Evolutionary conservation across 2,329 filamentous ascomycete genomes (phyloP).

Genomic region (Tolypocladium amazonense): DNA sequence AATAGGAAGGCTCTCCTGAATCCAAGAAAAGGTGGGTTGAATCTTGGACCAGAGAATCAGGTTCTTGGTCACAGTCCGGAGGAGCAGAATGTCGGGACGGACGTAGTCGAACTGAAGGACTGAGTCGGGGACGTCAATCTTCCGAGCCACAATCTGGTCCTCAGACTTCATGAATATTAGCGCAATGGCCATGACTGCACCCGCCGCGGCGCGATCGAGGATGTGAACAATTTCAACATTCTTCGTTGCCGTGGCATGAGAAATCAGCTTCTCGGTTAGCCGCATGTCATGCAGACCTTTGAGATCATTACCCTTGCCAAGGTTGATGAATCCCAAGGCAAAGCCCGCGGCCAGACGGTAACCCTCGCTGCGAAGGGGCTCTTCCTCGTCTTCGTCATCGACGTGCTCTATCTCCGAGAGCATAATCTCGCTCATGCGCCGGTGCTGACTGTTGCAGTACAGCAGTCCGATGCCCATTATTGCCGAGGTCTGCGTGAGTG

Average conservation of each 20-base stretch:
- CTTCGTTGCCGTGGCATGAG: slow-evolving; percentile 78
- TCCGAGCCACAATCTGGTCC: slow-evolving; percentile 73
- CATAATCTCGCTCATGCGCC: slow-evolving; percentile 98
- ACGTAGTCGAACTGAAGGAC: slow-evolving; percentile 90
- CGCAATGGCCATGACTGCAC: slow-evolving; percentile 81
- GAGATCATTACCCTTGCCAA: slow-evolving; percentile 81
- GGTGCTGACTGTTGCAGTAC: slow-evolving; percentile 91
- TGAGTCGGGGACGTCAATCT: slow-evolving; percentile 88
- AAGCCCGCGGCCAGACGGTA: slow-evolving; percentile 92
- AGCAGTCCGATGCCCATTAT: slow-evolving; percentile 94
- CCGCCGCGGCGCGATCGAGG: slow-evolving; percentile 83
- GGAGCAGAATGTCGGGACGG: slow-evolving; percentile 80
- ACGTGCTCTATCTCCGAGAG: slow-evolving; percentile 90
- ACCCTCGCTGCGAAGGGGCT: slow-evolving; percentile 83
- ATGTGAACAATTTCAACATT: slow-evolving; percentile 88
- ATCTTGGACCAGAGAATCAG: slow-evolving; percentile 90
- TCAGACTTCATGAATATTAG: slow-evolving; percentile 97
- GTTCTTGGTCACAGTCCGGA: slow-evolving; percentile 82
- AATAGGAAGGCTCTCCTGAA: slow-evolving; percentile 59
- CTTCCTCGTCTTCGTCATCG: slow-evolving; percentile 70
- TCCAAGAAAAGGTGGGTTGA: slow-evolving; percentile 62
- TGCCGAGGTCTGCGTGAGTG: slow-evolving; percentile 87
- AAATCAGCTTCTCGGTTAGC: slow-evolving; percentile 76
- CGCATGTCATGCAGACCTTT: slow-evolving; percentile 89
- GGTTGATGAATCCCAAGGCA: slow-evolving; percentile 85